Evolutionary conservation across 2,329 filamentous ascomycete species (phyloP).

Genomic region (Purpureocillium lavendulum): DNA sequence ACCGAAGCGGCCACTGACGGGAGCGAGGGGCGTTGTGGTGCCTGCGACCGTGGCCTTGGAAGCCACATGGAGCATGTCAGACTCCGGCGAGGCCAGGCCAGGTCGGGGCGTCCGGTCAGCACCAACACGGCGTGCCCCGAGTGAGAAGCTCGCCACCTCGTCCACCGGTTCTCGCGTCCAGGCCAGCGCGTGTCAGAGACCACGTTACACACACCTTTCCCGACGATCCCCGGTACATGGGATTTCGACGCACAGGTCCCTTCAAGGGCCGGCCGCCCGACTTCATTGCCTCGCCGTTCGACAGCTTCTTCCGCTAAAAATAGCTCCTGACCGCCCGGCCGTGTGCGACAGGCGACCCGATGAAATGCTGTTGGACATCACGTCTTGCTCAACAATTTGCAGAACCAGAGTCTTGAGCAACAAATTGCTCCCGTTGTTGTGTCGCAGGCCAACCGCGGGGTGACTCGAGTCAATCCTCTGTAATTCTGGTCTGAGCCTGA

Average conservation of each 20-base stretch:
- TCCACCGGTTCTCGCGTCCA: neutral
- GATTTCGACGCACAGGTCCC: neutral
- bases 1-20: neutral
- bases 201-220: constrained; percentile 1
- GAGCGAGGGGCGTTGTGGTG: neutral
- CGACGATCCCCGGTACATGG: constrained; percentile 3
- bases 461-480: no score
- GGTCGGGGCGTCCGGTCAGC: neutral
- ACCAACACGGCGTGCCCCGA: neutral
- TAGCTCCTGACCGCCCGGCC: neutral
- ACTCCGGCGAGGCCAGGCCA: neutral
- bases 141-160: neutral
- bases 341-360: no score
- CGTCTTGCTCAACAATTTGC: no score
- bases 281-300: no score
- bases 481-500: no score
- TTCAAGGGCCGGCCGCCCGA: no score
- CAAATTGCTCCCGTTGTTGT: no score
- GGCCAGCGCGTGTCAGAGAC: neutral
- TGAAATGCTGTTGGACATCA: no score
- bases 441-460: no score
- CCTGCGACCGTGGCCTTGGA: neutral
- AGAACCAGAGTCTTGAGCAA: no score
- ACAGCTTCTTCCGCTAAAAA: constrained; percentile 1
- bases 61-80: neutral